A percentile compares a stretch with the other conserved stretches of the same genome.
Conservation (phyloP, 257 asterid genomes). For the Penstemon davidsonii region DNA sequence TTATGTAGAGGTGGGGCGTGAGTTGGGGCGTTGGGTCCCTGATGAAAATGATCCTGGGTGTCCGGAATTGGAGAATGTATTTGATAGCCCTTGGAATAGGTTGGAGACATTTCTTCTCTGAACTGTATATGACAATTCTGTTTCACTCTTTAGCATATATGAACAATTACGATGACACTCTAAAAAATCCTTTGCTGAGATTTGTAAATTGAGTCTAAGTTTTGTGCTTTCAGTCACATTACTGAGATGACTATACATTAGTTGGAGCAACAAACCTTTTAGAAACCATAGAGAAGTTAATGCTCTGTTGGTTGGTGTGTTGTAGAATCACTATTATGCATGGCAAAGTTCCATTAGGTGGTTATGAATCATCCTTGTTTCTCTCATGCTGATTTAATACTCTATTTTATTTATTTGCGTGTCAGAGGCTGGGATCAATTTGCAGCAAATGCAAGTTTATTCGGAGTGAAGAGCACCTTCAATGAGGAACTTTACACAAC, state of each 20-base stretch:
- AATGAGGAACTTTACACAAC: slow-evolving; percentile 96
- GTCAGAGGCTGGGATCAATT: slow-evolving; percentile 98
- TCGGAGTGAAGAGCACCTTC: slow-evolving; percentile 96
- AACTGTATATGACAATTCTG: slow-evolving; percentile 15
- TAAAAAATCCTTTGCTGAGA: background rate
- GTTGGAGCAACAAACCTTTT: slow-evolving; percentile 13
- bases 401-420: slow-evolving; percentile 14
- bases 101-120: slow-evolving; percentile 26
- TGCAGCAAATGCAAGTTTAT: slow-evolving; percentile 74
- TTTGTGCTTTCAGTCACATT: background rate
- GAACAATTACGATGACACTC: slow-evolving; percentile 9
- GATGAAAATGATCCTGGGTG: slow-evolving; percentile 71
- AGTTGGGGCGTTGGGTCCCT: slow-evolving; percentile 92
- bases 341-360: slow-evolving; percentile 19
- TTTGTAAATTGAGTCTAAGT: slow-evolving; percentile 4
- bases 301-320: background rate
- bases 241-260: slow-evolving; percentile 5
- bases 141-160: slow-evolving; percentile 12
- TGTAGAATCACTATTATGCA: slow-evolving; percentile 6
- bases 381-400: slow-evolving; percentile 9
- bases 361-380: background rate
- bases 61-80: slow-evolving; percentile 76
- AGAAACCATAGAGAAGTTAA: slow-evolving; percentile 14
- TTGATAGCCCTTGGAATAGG: slow-evolving; percentile 91
- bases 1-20: slow-evolving; percentile 64